Conservation (phyloP, 768 basidiomycete genomes). For the Tulasnella sp. region DNA sequence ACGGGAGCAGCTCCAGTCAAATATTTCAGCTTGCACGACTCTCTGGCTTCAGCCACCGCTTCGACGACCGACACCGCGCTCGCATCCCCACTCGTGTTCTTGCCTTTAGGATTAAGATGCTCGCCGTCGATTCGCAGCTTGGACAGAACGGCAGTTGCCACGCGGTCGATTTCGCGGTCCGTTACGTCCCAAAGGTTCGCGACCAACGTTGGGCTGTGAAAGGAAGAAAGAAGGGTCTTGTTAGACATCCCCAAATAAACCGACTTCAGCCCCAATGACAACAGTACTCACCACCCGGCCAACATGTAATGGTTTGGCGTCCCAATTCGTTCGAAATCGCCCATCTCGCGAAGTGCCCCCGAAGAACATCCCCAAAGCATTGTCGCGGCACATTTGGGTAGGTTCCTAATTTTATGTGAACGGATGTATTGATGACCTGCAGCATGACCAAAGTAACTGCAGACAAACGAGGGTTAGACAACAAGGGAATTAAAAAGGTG, state of each 20-base stretch:
- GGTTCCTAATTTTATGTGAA: constrained; percentile 75
- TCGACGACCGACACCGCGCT: constrained; percentile 52
- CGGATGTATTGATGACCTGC: constrained; percentile 93
- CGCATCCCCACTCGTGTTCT: constrained; percentile 24
- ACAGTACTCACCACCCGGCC: constrained; percentile 80
- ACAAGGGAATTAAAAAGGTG: neutral
- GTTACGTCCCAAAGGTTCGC: constrained; percentile 99
- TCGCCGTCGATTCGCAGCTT: constrained; percentile 51
- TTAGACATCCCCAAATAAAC: constrained; percentile 14
- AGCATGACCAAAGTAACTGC: constrained; percentile 94
- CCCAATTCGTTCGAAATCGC: constrained; percentile 87
- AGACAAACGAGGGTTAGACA: neutral
- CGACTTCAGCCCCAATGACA: neutral
- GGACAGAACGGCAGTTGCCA: constrained; percentile 79
- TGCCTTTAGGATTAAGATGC: neutral
- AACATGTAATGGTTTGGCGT: constrained; percentile 95
- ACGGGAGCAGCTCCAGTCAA: constrained; percentile 93
- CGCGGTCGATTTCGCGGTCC: constrained; percentile 93
- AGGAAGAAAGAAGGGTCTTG: neutral
- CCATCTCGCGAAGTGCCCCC: constrained; percentile 80
- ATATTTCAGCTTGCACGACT: constrained; percentile 83
- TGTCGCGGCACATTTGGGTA: constrained; percentile 74
- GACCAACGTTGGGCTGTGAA: constrained; percentile 74
- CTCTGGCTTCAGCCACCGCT: constrained; percentile 76
- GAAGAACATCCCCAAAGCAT: constrained; percentile 95